Base-by-base conservation (phyloP, 2,329 filamentous ascomycete genomes). In the Colletotrichum graminicola region DNA sequence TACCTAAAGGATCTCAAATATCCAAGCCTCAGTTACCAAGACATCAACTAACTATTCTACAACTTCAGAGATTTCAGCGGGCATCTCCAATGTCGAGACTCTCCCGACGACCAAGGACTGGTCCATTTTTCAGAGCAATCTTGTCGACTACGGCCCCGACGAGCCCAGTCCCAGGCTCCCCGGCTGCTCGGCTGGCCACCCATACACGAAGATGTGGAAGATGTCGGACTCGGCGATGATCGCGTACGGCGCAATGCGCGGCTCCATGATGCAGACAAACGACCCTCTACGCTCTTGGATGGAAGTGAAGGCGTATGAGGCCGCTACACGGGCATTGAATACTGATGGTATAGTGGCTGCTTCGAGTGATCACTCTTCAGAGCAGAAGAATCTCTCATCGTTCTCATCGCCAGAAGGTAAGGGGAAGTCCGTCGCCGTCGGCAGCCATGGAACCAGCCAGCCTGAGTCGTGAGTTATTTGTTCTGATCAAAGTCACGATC, bases 231-330 rank as follows among this genome's bases (percentile, higher is more conserved):
- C 77, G 2, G 75, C 73, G 54, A 71, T 82, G 51, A 74, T 76
- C 61, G 78, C 80, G 1, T 82, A 82, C 66, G 74, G 74, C 11
- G 76, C 78, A 18, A 79, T 82, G 78, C 77, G 77, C 23, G 80
- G 80, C 1, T 76, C 78, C 8, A 69, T 74, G 16, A 71, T 72
- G 16, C 47, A 57, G 16, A 71, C 73, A 3, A 72, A 73, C 0
- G 77, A 78, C 26, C 76, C 80, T 2, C 66, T 81, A 21, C 76
- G 79, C 49, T 71, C 66, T 11, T 78, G 76, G 78, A 76, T 76
- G 57, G 75, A 73, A 26, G 57, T 70, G 11, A 68, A 74, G 49
- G 69, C 69, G 23, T 54, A 60, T 1, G 69, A 72, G 12, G 26
- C 36, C 18, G 36, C 34, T 32, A 26, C 34, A 7, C 49, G 26